Conservation (phyloP, 352 stramenopile genomes). For the Pythium brassicae region DNA sequence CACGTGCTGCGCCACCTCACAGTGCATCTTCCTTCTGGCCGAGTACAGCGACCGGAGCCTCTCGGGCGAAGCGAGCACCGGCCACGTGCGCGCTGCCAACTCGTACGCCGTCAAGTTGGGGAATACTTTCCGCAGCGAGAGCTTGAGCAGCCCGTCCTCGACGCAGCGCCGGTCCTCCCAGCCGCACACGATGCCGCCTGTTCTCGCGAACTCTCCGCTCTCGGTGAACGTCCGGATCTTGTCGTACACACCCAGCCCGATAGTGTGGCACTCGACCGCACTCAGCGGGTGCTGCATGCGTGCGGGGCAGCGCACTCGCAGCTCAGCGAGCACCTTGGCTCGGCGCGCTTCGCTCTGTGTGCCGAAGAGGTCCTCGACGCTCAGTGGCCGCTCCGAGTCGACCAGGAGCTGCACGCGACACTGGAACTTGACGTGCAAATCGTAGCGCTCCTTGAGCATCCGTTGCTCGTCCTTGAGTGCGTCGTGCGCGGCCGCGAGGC, state of each 20-base stretch:
- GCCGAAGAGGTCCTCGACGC: slow-evolving; percentile 4
- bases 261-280: slow-evolving; percentile 24
- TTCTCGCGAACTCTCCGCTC: slow-evolving; percentile 17
- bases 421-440: slow-evolving; percentile 22
- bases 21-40: slow-evolving; percentile 28
- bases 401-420: slow-evolving; percentile 22
- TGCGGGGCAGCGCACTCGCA: slow-evolving; percentile 6
- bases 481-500: slow-evolving; percentile 14
- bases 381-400: slow-evolving; percentile 5
- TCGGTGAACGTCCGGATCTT: slow-evolving; percentile 22
- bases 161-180: slow-evolving; percentile 25
- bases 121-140: slow-evolving; percentile 27
- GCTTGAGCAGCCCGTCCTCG: slow-evolving; percentile 30
- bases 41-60: slow-evolving; percentile 26
- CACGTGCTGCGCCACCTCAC: slow-evolving; percentile 23
- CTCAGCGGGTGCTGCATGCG: slow-evolving; percentile 21
- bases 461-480: slow-evolving; percentile 22
- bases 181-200: slow-evolving; percentile 21
- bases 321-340: slow-evolving; percentile 2
- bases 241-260: slow-evolving; percentile 23
- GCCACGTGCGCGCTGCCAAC: slow-evolving; percentile 20
- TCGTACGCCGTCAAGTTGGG: slow-evolving; percentile 8
- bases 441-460: slow-evolving; percentile 13
- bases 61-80: slow-evolving; percentile 16
- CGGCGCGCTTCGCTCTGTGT: slow-evolving; percentile 5